phyloP scores from a whole-genome alignment of 2,329 filamentous ascomycete species.

The Aspergillus sergii region DNA sequence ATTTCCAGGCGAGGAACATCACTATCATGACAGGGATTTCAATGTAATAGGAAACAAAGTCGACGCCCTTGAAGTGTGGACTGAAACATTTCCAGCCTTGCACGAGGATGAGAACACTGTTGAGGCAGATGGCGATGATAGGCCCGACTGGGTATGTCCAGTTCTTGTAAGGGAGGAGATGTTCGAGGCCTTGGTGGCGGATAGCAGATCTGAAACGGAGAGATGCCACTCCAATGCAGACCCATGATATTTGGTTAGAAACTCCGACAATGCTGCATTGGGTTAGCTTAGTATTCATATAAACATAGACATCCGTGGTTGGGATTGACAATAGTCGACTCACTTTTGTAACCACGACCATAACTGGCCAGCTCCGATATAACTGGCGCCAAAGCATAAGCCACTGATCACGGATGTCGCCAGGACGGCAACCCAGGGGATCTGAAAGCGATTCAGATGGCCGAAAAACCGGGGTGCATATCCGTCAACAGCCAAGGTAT shows the following conservation, averaged over 20 bases:
- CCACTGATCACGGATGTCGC: constrained; percentile 57
- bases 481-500: constrained; percentile 56
- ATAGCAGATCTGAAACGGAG: constrained; percentile 66
- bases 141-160: constrained; percentile 69
- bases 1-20: constrained; percentile 60
- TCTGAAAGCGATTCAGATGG: constrained; percentile 51
- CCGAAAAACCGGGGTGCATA: constrained; percentile 61
- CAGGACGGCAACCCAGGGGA: constrained; percentile 59
- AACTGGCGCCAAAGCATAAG: constrained; percentile 66
- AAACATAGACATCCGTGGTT: background rate
- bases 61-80: constrained; percentile 58
- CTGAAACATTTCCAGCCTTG: constrained; percentile 65
- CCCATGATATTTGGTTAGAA: constrained; percentile 68
- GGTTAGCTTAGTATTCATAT: constrained; percentile 8
- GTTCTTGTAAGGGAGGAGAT: constrained; percentile 65
- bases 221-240: constrained; percentile 64
- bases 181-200: constrained; percentile 60
- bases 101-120: constrained; percentile 62
- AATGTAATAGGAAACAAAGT: constrained; percentile 67
- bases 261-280: constrained; percentile 61
- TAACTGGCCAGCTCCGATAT: constrained; percentile 65
- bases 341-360: constrained; percentile 70
- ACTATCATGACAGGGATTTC: constrained; percentile 63
- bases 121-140: constrained; percentile 58
- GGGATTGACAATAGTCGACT: constrained; percentile 17